Conservation (phyloP, 1,284 basidiomycete genomes). For the Leccinum insolens region DNA sequence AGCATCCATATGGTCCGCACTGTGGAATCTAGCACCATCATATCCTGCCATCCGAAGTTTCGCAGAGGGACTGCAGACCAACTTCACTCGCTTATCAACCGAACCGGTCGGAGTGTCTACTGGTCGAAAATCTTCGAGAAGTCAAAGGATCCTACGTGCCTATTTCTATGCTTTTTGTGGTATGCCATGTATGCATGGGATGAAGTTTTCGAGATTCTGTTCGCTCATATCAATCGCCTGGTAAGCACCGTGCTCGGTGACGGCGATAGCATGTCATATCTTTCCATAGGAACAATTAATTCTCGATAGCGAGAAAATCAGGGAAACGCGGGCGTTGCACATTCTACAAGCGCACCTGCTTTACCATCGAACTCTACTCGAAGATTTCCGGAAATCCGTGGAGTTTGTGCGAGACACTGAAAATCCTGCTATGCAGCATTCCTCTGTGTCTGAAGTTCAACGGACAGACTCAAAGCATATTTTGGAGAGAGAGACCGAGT, state of each 20-base stretch:
- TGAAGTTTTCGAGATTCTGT: constrained; percentile 50
- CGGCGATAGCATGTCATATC: background rate
- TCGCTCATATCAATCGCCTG: constrained; percentile 46
- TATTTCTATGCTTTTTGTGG: constrained; percentile 54
- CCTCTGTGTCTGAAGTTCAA: constrained; percentile 20
- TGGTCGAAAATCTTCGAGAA: constrained; percentile 52
- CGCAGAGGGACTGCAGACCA: constrained; percentile 39
- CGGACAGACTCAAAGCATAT: constrained; percentile 18
- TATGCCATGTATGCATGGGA: constrained; percentile 62
- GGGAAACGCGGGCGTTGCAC: constrained; percentile 52
- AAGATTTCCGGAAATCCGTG: constrained; percentile 53
- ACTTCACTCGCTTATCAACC: constrained; percentile 43
- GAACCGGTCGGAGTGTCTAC: constrained; percentile 54
- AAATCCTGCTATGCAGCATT: constrained; percentile 43
- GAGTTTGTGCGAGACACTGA: constrained; percentile 46
- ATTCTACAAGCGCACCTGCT: constrained; percentile 56
- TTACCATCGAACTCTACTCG: constrained; percentile 51
- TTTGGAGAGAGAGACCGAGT: too few species aligned
- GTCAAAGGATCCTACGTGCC: constrained; percentile 52
- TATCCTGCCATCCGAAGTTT: constrained; percentile 46
- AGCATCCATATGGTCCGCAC: constrained; percentile 52
- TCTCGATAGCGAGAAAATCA: constrained; percentile 40
- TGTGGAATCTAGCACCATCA: constrained; percentile 43
- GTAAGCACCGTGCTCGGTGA: constrained; percentile 28
- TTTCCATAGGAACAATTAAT: constrained; percentile 44